phyloP scores from a whole-genome alignment of 768 basidiomycete species.

The Strobilomyces confusus region DNA sequence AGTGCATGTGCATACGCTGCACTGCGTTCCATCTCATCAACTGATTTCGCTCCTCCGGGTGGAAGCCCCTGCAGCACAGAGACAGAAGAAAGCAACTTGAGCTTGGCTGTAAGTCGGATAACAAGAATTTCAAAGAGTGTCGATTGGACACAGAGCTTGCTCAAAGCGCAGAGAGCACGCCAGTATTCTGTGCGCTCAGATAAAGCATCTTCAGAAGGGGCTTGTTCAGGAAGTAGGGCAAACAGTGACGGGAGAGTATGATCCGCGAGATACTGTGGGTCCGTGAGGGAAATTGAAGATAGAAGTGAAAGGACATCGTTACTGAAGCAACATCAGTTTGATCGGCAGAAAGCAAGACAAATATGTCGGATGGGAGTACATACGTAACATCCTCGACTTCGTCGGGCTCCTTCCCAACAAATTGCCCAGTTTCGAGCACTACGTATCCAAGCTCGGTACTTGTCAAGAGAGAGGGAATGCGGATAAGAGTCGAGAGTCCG shows the following conservation, averaged over 20 bases:
- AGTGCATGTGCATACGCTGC: conserved; percentile 86
- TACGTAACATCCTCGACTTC: conserved; percentile 55
- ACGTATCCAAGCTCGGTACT: conserved; percentile 76
- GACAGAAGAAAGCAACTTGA: conserved; percentile 61
- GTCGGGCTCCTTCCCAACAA: conserved; percentile 47
- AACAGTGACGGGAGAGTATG: conserved; percentile 83
- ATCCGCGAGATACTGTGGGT: conserved; percentile 63
- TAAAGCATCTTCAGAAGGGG: conserved; percentile 52
- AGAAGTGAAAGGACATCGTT: conserved; percentile 59
- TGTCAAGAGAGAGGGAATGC: conserved; percentile 56
- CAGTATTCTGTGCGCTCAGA: conserved; percentile 61
- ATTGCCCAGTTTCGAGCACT: conserved; percentile 70
- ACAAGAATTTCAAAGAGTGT: conserved; percentile 83
- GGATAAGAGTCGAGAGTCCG: conserved; percentile 63
- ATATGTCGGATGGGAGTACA: conserved; percentile 1
- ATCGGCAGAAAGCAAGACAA: neutral
- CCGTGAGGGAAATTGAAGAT: conserved; percentile 51
- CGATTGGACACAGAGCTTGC: conserved; percentile 66
- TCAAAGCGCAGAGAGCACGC: conserved; percentile 63
- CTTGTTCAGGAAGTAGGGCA: conserved; percentile 61
- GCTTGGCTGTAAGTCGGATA: conserved; percentile 69
- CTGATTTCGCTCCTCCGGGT: neutral
- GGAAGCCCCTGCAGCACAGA: conserved; percentile 10
- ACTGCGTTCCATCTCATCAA: conserved; percentile 50
- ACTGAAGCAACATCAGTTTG: conserved; percentile 33